Evolutionary conservation across 495 filamentous ascomycete species (phyloP).

Genomic region (Cercophora scortea): DNA sequence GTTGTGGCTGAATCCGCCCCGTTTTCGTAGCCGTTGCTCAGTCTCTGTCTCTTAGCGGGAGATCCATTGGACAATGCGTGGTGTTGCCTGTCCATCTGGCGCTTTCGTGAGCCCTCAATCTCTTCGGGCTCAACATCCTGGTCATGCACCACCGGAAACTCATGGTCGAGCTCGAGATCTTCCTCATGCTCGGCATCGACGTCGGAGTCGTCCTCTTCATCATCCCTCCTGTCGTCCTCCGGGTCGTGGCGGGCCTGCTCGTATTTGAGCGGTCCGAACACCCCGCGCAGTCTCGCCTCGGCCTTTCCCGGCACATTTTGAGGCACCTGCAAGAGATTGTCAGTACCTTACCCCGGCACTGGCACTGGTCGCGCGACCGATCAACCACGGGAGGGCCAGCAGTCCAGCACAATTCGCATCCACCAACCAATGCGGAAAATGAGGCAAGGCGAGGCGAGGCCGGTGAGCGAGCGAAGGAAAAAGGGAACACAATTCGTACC

Average conservation of each 20-base stretch:
- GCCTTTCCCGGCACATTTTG: constrained; percentile 36
- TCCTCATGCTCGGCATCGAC: constrained; percentile 17
- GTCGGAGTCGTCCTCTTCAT: constrained; percentile 24
- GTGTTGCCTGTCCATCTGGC: constrained; percentile 37
- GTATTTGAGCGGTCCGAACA: constrained; percentile 41
- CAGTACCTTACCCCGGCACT: constrained; percentile 29
- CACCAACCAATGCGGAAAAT: constrained; percentile 11
- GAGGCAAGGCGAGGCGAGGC: constrained; percentile 3
- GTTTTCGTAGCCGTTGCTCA: constrained; percentile 55
- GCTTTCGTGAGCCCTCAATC: constrained; percentile 43
- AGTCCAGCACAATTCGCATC: constrained; percentile 16
- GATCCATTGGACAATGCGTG: constrained; percentile 42
- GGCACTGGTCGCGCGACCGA: constrained; percentile 14
- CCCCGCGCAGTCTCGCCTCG: constrained; percentile 34
- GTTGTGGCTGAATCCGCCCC: constrained; percentile 52
- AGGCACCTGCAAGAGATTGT: constrained; percentile 38
- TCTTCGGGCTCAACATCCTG: constrained; percentile 25
- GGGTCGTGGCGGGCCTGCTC: constrained; percentile 21
- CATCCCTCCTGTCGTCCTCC: constrained; percentile 17
- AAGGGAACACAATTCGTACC: constrained; percentile 13
- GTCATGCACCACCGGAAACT: constrained; percentile 13
- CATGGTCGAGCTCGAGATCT: constrained; percentile 3
- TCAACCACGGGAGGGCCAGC: constrained; percentile 10
- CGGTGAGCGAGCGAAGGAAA: constrained; percentile 1
- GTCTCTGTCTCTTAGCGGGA: constrained; percentile 43